These are phyloP conservation scores for Amborella trichopoda DNA, from an alignment of 164 flowering plant species.

Conservation along the genomic window DNA sequence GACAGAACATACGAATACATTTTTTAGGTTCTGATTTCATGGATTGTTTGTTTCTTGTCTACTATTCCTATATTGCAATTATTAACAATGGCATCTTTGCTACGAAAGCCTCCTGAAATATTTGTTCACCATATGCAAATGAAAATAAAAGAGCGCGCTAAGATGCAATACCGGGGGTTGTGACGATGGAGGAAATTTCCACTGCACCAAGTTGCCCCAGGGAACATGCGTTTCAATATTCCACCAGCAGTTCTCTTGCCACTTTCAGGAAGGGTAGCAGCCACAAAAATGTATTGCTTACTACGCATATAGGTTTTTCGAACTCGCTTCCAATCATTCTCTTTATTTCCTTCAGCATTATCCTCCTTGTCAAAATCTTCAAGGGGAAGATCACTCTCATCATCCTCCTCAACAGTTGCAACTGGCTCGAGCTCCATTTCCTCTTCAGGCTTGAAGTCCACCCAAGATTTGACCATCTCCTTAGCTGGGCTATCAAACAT, in stretches of 20 bases:
- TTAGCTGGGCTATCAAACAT: constrained; percentile 14
- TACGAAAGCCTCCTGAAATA: too few species aligned
- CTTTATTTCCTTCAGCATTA: constrained; percentile 14
- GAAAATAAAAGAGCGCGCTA: too few species aligned
- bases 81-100: too few species aligned
- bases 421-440: constrained; percentile 23
- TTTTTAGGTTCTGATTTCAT: too few species aligned
- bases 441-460: constrained; percentile 22
- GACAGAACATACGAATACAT: too few species aligned
- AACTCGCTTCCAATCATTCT: constrained; percentile 70
- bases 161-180: constrained; percentile 60
- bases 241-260: constrained; percentile 97
- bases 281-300: constrained; percentile 95
- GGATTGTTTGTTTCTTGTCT: too few species aligned
- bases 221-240: constrained; percentile 76
- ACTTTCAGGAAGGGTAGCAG: constrained; percentile 93
- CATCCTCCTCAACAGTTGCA: constrained; percentile 24
- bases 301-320: constrained; percentile 67
- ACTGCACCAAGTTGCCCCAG: constrained; percentile 78
- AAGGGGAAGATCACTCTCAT: constrained; percentile 12
- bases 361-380: constrained; percentile 17
- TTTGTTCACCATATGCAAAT: too few species aligned
- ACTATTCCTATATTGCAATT: too few species aligned
- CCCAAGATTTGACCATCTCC: constrained; percentile 10
- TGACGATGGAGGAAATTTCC: constrained; percentile 83